Base-by-base conservation (phyloP, 148 eudicot genomes). In the Dianthus caryophyllus region DNA sequence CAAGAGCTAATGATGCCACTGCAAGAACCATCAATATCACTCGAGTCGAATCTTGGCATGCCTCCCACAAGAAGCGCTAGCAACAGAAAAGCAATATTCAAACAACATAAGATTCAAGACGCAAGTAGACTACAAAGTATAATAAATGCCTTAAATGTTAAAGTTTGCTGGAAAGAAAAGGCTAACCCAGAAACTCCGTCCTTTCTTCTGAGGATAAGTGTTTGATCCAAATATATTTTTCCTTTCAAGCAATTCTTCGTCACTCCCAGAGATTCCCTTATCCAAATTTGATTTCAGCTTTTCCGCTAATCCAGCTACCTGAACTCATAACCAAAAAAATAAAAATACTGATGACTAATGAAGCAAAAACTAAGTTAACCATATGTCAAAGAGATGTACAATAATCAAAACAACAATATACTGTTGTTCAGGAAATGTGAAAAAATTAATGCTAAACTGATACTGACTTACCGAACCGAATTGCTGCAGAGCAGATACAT, bases 21-120 rank as follows among this genome's bases (percentile, higher is more conserved):
- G 98, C 95, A 67, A 97, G 97, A 12, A 94, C 81, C 82, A 88
- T 88, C 90, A 90, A 81, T 71, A 94, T 94, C 36, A 94, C 79
- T 59, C 90, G 70, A 30, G 97, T 90, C 46, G 91, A 86, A 79
- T 94, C 97, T 70, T 79, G 84, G 74, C 98, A 94, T 72, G 98
- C 97, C 75, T 90, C 97, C 95, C 95, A 83, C 43, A 94, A 78
- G 70, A 89, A 86, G 68, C 76, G 89, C 98, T 93, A 73, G 56
- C 36, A 50, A 73, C 29, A 47, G 61, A 5, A 74, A 67, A 49
- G 38, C 46, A 61, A 31, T 39, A 29, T n/a, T 62, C 39, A 17
- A 52, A n/a, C 18, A 25, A 24, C 20, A 38, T 14, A 25, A 31
- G 65, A 68, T 43, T 39, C 53, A 26, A 33, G 52, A 56, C 9